Conservation (phyloP, 768 basidiomycete genomes). For the Tricholoma terreum region DNA sequence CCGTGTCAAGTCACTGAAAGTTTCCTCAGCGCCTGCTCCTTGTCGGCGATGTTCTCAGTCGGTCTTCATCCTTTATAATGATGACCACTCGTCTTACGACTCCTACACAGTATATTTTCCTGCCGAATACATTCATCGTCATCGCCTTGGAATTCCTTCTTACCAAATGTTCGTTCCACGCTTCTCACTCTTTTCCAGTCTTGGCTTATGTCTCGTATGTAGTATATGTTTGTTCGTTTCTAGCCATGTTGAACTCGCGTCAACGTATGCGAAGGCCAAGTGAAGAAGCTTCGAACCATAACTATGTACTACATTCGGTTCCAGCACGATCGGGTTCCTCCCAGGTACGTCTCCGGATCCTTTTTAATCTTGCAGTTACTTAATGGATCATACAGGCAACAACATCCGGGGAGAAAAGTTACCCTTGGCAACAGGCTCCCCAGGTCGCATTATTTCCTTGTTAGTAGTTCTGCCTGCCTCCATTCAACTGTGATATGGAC, state of each 20-base stretch:
- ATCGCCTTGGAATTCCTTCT: slow-evolving; percentile 40
- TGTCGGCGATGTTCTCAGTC: slow-evolving; percentile 42
- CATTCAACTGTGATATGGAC: background rate
- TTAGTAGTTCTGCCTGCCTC: background rate
- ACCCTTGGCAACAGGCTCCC: background rate
- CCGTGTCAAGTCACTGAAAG: background rate
- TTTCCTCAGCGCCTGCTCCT: slow-evolving; percentile 38
- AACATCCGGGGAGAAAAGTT: background rate
- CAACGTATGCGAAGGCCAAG: slow-evolving; percentile 18
- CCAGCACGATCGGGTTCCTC: background rate
- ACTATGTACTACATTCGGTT: background rate
- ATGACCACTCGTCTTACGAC: background rate
- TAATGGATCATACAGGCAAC: background rate
- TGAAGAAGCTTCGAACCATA: slow-evolving; percentile 11
- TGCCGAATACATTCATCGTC: slow-evolving; percentile 43
- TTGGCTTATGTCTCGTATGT: background rate
- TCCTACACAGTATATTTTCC: slow-evolving; percentile 34
- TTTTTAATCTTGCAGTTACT: background rate
- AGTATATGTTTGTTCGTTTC: slow-evolving; percentile 51
- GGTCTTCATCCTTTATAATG: slow-evolving; percentile 9
- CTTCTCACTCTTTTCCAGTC: background rate
- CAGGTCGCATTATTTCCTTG: background rate
- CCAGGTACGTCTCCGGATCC: background rate
- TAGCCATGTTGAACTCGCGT: slow-evolving; percentile 45
- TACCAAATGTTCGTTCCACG: slow-evolving; percentile 37